Percentiles rank a stretch among this genome's conserved stretches.
These are phyloP conservation scores for Cladosporium sp. DNA, from an alignment of 2,329 filamentous ascomycete genomes.

Conservation along the genomic window DNA sequence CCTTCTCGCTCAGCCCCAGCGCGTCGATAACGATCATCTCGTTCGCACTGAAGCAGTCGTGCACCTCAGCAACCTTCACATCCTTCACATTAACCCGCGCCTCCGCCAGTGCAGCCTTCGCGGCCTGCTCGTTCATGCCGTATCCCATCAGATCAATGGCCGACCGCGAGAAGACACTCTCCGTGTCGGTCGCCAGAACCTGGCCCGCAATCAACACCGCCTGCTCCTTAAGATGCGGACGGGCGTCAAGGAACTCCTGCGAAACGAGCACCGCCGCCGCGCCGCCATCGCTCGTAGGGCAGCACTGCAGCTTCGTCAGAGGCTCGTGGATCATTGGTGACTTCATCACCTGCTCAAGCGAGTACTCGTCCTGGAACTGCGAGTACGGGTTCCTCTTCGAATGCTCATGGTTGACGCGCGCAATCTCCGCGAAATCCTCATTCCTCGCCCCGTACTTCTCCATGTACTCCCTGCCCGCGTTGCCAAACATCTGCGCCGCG, in stretches of 20 bases:
- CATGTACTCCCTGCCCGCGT: constrained; percentile 89
- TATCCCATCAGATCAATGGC: constrained; percentile 86
- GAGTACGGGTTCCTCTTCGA: constrained; percentile 90
- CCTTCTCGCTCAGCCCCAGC: constrained; percentile 66
- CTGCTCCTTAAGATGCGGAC: constrained; percentile 72
- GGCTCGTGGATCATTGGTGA: constrained; percentile 75
- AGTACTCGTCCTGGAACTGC: constrained; percentile 93
- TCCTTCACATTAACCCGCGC: constrained; percentile 61
- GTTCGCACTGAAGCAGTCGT: constrained; percentile 95
- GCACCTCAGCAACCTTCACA: constrained; percentile 80
- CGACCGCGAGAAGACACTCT: constrained; percentile 68
- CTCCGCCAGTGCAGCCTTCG: constrained; percentile 63
- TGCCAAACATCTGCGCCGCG: constrained; percentile 91
- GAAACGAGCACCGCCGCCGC: constrained; percentile 86
- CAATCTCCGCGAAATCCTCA: constrained; percentile 92
- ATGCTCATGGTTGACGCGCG: constrained; percentile 86
- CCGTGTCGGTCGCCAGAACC: constrained; percentile 75
- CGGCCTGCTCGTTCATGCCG: constrained; percentile 72
- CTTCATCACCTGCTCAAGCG: constrained; percentile 71
- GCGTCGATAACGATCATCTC: constrained; percentile 89
- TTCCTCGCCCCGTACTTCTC: constrained; percentile 83
- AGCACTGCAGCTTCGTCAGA: constrained; percentile 97
- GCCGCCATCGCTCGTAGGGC: constrained; percentile 87
- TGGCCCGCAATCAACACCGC: constrained; percentile 89
- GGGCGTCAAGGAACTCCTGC: constrained; percentile 76